Percentiles rank a stretch among this genome's conserved stretches.
Conservation (phyloP, 2,329 filamentous ascomycete genomes). For the Trichoderma pleuroti region DNA sequence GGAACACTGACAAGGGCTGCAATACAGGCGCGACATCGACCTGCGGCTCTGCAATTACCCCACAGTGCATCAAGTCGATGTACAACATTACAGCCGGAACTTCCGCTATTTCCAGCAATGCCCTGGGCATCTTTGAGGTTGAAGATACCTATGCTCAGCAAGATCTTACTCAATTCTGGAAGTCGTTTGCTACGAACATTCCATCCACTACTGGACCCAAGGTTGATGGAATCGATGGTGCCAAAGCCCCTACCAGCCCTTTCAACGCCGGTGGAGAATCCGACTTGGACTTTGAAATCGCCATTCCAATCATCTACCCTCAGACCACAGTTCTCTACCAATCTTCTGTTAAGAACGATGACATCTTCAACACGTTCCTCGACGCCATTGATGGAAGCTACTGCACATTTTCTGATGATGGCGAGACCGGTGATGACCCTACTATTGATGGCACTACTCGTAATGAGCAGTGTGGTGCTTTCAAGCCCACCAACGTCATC, state of each 20-base stretch:
- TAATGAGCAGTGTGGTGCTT: slow-evolving; percentile 43
- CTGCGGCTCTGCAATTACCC: slow-evolving; percentile 55
- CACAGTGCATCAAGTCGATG: slow-evolving; percentile 51
- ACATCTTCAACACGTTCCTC: slow-evolving; percentile 42
- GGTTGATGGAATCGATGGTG: slow-evolving; percentile 46
- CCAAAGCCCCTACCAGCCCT: slow-evolving; percentile 38
- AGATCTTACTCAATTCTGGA: slow-evolving; percentile 48
- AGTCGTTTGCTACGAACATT: slow-evolving; percentile 40
- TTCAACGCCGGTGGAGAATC: slow-evolving; percentile 42
- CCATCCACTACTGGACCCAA: slow-evolving; percentile 42
- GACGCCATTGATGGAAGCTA: slow-evolving; percentile 46
- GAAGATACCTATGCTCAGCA: slow-evolving; percentile 49
- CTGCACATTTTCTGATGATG: slow-evolving; percentile 32
- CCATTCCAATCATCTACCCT: slow-evolving; percentile 51
- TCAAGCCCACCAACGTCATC: slow-evolving; percentile 48
- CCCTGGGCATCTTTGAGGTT: slow-evolving; percentile 51
- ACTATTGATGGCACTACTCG: slow-evolving; percentile 40
- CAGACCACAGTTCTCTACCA: slow-evolving; percentile 50
- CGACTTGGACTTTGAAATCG: slow-evolving; percentile 52
- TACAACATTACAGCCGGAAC: slow-evolving; percentile 43
- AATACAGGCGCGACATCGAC: slow-evolving; percentile 5
- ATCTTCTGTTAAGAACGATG: slow-evolving; percentile 34
- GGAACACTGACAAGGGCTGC: not conserved
- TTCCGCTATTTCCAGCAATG: slow-evolving; percentile 39
- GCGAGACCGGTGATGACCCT: slow-evolving; percentile 39